Evolutionary conservation across 441 rosid species (phyloP), one percentile per base, ranked within the genome.

Genomic region (Erodium moschatum): DNA sequence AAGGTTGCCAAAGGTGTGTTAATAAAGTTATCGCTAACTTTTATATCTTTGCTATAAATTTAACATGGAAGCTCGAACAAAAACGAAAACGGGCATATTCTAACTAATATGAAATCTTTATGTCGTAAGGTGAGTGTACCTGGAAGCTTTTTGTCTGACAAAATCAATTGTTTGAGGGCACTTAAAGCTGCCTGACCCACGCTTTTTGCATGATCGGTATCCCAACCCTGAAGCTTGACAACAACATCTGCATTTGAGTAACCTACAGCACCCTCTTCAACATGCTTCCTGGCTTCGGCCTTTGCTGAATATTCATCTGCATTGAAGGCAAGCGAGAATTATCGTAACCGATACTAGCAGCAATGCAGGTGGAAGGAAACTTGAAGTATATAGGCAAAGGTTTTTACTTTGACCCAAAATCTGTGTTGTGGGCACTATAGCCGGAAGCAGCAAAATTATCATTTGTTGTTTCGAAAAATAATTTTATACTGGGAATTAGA

Each of bases 181-280:
- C 92, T 89, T 72, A 89, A 72, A 18, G 91, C 84, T 44, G 96
- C 95, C 76, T 90, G 96, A 63, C 92, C 95, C 64, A 87, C 88
- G 42, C 85, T 83, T 77, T 89, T 89, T 62, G 91, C 89, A 74
- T 90, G 86, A 65, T 79, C 84, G 0, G 83, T 74, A 72, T 85
- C 88, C 98, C 97, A 89, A 58, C 98, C 90, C 72, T 84, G 90
- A 74, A 90, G 85, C 87, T 89, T 90, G 33, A 93, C 89, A 31
- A 90, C 92, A 35, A 88, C 95, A 24, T 90, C 98, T 20, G 97
- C 96, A 66, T 89, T 89, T 56, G 95, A 78, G 84, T 90, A 86
- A 35, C 88, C 95, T 48, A 79, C n/a, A 65, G 58, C 80, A 44
- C 89, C 78, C 46, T 79, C 86, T 79, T 83, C 69, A 74, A 81